phyloP scores from a whole-genome alignment of 495 filamentous ascomycete species.

The Xylaria sp. region DNA sequence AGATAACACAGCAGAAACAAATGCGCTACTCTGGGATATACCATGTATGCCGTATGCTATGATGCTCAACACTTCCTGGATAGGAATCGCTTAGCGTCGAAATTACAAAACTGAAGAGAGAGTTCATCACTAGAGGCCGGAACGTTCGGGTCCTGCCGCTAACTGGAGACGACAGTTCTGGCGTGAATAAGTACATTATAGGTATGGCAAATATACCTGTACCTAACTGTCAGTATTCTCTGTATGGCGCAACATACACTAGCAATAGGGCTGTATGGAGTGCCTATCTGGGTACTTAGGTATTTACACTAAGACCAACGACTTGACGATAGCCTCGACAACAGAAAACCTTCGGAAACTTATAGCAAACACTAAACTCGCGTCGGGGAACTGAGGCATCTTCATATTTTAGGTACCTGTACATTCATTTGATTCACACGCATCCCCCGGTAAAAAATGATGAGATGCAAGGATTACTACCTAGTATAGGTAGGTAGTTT shows the following conservation, averaged over 20 bases:
- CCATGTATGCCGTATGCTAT: slow-evolving; percentile 11
- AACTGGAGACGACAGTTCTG: background rate
- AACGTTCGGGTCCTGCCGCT: slow-evolving; percentile 9
- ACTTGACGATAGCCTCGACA: background rate
- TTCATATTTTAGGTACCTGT: background rate
- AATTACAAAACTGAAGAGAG: background rate
- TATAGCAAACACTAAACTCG: slow-evolving; percentile 9
- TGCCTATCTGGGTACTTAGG: background rate
- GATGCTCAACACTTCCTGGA: background rate
- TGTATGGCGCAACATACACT: background rate
- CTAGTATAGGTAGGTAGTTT: background rate
- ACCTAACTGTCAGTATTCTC: too few relatives aligned
- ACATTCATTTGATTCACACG: background rate
- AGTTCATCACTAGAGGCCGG: background rate
- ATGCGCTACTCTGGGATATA: slow-evolving; percentile 4
- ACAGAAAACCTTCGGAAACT: background rate
- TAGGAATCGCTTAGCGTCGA: background rate
- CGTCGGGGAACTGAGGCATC: background rate
- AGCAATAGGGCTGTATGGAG: background rate
- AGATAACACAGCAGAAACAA: slow-evolving; percentile 9
- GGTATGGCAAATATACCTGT: background rate
- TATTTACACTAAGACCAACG: background rate
- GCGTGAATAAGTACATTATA: background rate
- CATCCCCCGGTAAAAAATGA: background rate
- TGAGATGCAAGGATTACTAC: background rate